These are phyloP conservation scores for Ophiosphaerella herpotricha DNA, from an alignment of 2,329 filamentous ascomycete species.

Conservation along the genomic window DNA sequence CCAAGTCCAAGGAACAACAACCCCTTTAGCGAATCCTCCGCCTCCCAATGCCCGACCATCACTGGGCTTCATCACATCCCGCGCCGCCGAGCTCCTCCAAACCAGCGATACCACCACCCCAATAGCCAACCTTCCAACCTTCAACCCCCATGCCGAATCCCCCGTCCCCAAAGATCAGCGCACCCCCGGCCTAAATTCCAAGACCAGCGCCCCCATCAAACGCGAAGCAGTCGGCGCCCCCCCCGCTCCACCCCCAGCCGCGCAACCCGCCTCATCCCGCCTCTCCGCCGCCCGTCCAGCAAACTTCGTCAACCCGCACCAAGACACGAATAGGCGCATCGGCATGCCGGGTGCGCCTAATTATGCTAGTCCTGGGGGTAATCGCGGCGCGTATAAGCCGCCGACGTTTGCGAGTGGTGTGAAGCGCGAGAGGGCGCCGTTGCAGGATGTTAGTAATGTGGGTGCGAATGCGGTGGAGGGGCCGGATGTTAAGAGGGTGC, in stretches of 20 bases:
- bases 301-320: constrained; percentile 56
- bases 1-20: constrained; percentile 13
- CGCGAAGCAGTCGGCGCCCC: constrained; percentile 48
- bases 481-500: constrained; percentile 49
- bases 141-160: constrained; percentile 56
- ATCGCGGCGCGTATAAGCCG: constrained; percentile 52
- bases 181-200: constrained; percentile 85
- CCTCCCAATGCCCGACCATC: constrained; percentile 33
- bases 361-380: constrained; percentile 49
- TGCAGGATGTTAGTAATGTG: constrained; percentile 55
- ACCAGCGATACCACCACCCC: constrained; percentile 34
- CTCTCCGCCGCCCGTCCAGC: constrained; percentile 25
- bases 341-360: constrained; percentile 52
- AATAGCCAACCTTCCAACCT: constrained; percentile 44
- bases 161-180: constrained; percentile 77
- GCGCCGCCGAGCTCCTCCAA: constrained; percentile 49
- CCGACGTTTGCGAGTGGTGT: constrained; percentile 40
- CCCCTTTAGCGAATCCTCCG: constrained; percentile 16
- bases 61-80: constrained; percentile 53
- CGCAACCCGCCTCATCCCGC: constrained; percentile 13
- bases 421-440: constrained; percentile 40
- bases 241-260: constrained; percentile 15
- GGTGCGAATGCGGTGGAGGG: constrained; percentile 32
- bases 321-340: constrained; percentile 53
- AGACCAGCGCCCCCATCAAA: constrained; percentile 72